Percentiles rank a stretch among this genome's conserved stretches.
Evolutionary conservation across 179 eudicot species (phyloP).

Genomic region (Gypsophila paniculata): DNA sequence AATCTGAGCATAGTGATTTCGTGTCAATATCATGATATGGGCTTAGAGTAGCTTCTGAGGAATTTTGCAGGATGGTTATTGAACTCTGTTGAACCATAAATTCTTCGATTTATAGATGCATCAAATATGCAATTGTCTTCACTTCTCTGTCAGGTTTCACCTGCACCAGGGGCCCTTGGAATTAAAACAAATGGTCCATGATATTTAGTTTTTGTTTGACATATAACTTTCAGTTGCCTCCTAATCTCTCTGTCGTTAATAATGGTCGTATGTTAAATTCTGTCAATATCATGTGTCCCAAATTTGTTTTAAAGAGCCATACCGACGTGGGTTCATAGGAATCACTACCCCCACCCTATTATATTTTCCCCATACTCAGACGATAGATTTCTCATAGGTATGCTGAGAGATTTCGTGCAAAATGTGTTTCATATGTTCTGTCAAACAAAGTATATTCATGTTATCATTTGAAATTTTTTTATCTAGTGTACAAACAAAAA

Average conservation of each 20-base stretch:
- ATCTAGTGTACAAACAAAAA: neutral
- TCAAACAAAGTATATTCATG: neutral
- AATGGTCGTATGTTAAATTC: conserved; percentile 6
- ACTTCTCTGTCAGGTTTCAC: conserved; percentile 13
- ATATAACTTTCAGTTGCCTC: conserved; percentile 4
- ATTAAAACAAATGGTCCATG: conserved; percentile 14
- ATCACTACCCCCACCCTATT: neutral
- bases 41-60: neutral
- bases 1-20: neutral
- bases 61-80: conserved; percentile 9
- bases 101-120: conserved; percentile 2
- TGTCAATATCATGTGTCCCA: neutral
- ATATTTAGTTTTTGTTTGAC: conserved; percentile 16
- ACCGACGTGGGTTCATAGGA: neutral
- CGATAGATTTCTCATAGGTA: neutral
- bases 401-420: neutral
- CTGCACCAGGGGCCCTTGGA: conserved; percentile 19
- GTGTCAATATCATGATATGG: conserved; percentile 19
- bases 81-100: conserved; percentile 3
- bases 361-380: neutral
- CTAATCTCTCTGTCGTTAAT: conserved; percentile 10
- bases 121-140: conserved; percentile 12
- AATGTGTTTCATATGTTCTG: neutral
- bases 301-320: neutral
- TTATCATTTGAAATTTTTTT: neutral